Conservation (phyloP, 2,329 filamentous ascomycete genomes). For the Botrytis deweyae region DNA sequence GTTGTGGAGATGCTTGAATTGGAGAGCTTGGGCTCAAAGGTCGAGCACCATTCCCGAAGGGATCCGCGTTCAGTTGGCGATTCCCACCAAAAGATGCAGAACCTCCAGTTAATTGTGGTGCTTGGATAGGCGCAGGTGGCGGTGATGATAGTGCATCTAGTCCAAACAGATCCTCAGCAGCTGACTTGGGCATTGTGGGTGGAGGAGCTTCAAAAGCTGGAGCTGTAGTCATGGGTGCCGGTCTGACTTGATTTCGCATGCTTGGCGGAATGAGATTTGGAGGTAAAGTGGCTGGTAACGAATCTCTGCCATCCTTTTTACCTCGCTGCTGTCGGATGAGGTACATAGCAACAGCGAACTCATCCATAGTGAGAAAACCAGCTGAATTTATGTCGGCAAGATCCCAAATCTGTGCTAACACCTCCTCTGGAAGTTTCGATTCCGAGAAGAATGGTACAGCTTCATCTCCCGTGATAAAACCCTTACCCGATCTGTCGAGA, state of each 20-base stretch:
- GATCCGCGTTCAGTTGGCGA: constrained; percentile 37
- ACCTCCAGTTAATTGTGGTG: constrained; percentile 71
- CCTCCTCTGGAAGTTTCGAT: constrained; percentile 84
- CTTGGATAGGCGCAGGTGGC: constrained; percentile 50
- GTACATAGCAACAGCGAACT: constrained; percentile 97
- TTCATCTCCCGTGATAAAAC: constrained; percentile 89
- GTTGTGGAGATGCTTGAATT: constrained; percentile 30
- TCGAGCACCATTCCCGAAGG: constrained; percentile 43
- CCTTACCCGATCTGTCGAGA: constrained; percentile 76
- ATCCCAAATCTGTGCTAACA: constrained; percentile 94
- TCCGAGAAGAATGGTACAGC: constrained; percentile 93
- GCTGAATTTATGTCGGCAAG: constrained; percentile 90
- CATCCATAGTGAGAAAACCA: constrained; percentile 79
- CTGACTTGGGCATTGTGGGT: constrained; percentile 65
- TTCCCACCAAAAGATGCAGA: constrained; percentile 59
- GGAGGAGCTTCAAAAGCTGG: constrained; percentile 46
- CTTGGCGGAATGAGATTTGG: constrained; percentile 81
- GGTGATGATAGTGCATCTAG: constrained; percentile 69
- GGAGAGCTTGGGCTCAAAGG: constrained; percentile 36
- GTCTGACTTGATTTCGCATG: constrained; percentile 64
- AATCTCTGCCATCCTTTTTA: constrained; percentile 58
- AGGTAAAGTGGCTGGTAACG: constrained; percentile 75
- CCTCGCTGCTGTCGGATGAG: constrained; percentile 87
- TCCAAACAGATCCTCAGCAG: constrained; percentile 90
- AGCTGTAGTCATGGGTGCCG: constrained; percentile 46